phyloP scores from a whole-genome alignment of 2,329 filamentous ascomycete genomes.

The Epichloe aotearoae region DNA sequence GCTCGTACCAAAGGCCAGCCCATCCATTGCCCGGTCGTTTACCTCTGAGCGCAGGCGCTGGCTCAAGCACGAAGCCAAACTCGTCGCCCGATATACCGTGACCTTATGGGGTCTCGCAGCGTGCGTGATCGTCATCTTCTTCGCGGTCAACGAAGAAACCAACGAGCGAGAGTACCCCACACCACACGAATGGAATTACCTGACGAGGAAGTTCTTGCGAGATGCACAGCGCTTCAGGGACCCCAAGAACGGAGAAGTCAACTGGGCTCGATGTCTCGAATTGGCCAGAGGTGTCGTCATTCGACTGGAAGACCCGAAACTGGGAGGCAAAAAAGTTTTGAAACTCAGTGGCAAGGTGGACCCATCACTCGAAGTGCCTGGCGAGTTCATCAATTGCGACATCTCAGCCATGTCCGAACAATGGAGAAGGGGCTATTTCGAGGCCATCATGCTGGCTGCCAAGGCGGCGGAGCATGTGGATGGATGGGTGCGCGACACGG shows the following conservation, averaged over 20 bases:
- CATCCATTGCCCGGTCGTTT: constrained; percentile 53
- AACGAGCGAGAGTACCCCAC: constrained; percentile 68
- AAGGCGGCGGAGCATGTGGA: constrained; percentile 70
- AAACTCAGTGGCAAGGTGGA: constrained; percentile 50
- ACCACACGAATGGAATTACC: constrained; percentile 67
- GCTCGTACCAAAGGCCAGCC: constrained; percentile 32
- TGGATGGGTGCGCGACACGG: constrained; percentile 60
- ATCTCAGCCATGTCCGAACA: constrained; percentile 63
- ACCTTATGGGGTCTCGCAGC: constrained; percentile 51
- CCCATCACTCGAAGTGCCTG: constrained; percentile 52
- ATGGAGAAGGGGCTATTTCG: constrained; percentile 78
- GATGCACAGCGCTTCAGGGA: constrained; percentile 47
- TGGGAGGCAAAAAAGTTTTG: constrained; percentile 54
- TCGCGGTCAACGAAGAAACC: constrained; percentile 58
- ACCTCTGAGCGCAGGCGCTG: constrained; percentile 66
- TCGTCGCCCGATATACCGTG: constrained; percentile 55
- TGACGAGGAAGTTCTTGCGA: constrained; percentile 55
- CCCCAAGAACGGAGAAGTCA: constrained; percentile 36
- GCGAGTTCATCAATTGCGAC: constrained; percentile 51
- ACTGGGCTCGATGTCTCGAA: constrained; percentile 56
- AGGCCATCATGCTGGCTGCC: constrained; percentile 65
- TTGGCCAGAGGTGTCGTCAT: constrained; percentile 46
- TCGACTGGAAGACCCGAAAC: constrained; percentile 53
- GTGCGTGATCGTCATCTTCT: constrained; percentile 46
- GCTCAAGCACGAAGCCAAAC: constrained; percentile 56